phyloP scores from a whole-genome alignment of 805 yeast species.

The Zygosaccharomyces gambellarensis region DNA sequence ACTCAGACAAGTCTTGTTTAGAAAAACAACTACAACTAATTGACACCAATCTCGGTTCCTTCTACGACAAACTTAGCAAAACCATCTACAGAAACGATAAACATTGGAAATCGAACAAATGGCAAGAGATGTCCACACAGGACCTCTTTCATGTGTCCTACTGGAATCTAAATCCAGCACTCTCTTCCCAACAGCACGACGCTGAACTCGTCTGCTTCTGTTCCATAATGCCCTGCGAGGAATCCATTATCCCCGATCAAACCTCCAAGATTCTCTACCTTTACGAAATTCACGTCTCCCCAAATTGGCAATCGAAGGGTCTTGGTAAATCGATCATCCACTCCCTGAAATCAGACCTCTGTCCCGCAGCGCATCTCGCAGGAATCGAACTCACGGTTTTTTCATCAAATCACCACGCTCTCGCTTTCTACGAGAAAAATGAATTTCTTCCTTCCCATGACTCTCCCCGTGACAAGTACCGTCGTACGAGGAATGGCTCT shows the following conservation, averaged over 20 bases:
- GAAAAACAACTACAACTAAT: slow-evolving; percentile 13
- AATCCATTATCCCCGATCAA: slow-evolving; percentile 13
- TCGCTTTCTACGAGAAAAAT: slow-evolving; percentile 19
- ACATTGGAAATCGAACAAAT: slow-evolving; percentile 27
- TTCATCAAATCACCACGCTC: slow-evolving; percentile 24
- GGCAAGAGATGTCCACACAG: slow-evolving; percentile 26
- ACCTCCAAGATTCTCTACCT: slow-evolving; percentile 24
- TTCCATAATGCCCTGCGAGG: slow-evolving; percentile 30
- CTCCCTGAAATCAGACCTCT: background rate
- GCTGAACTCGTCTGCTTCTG: slow-evolving; percentile 15
- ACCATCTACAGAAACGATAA: slow-evolving; percentile 20
- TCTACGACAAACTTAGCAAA: slow-evolving; percentile 16
- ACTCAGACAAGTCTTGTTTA: background rate
- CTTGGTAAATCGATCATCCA: slow-evolving; percentile 21
- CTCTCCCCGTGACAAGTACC: slow-evolving; percentile 21
- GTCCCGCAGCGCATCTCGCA: slow-evolving; percentile 3
- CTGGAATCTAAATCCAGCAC: slow-evolving; percentile 4
- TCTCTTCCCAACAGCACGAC: background rate
- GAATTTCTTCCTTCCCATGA: slow-evolving; percentile 21
- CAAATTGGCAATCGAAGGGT: slow-evolving; percentile 15
- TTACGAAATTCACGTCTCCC: slow-evolving; percentile 30
- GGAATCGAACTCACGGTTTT: slow-evolving; percentile 31
- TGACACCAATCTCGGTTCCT: slow-evolving; percentile 25
- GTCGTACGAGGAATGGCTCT: background rate
- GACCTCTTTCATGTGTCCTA: slow-evolving; percentile 29